Percentiles rank a stretch among this genome's conserved stretches.
phyloP scores from a whole-genome alignment of 441 rosid species.

The Pelargonium fulgidum region DNA sequence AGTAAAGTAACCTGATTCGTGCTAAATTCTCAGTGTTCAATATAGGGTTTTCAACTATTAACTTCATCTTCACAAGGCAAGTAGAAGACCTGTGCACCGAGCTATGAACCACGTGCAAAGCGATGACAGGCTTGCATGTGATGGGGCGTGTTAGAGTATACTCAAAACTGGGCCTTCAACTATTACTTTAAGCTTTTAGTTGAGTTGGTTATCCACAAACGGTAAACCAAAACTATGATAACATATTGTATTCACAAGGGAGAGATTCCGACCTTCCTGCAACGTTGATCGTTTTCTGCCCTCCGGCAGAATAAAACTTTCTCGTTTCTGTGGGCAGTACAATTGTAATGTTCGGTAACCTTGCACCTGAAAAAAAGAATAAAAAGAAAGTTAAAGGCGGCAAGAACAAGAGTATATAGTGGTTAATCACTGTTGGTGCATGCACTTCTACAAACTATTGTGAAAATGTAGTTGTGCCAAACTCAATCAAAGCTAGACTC shows the following conservation, averaged over 20 bases:
- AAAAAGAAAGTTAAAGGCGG: background rate
- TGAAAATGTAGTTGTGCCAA: too few relatives aligned
- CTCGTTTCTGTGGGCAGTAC: constrained; percentile 49
- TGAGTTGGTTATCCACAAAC: background rate
- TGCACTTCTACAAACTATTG: background rate
- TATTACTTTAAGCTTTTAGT: background rate
- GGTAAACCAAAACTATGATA: background rate
- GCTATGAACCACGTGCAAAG: too few relatives aligned
- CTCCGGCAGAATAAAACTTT: constrained; percentile 35
- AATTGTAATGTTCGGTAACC: constrained; percentile 55
- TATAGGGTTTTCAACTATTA: too few relatives aligned
- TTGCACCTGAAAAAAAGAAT: constrained; percentile 47
- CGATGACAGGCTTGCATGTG: too few relatives aligned
- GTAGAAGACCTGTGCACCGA: too few relatives aligned
- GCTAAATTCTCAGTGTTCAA: too few relatives aligned
- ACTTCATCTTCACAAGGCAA: too few relatives aligned
- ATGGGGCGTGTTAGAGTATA: too few relatives aligned
- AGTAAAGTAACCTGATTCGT: too few relatives aligned
- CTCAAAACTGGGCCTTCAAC: too few relatives aligned
- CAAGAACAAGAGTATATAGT: constrained; percentile 7
- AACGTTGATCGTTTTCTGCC: constrained; percentile 52
- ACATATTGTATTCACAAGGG: constrained; percentile 1
- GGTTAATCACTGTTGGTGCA: background rate
- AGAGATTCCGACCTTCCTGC: constrained; percentile 52
- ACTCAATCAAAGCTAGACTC: too few relatives aligned